Base-by-base conservation (phyloP, 2,329 filamentous ascomycete species). In the Podosphaera aphanis region DNA sequence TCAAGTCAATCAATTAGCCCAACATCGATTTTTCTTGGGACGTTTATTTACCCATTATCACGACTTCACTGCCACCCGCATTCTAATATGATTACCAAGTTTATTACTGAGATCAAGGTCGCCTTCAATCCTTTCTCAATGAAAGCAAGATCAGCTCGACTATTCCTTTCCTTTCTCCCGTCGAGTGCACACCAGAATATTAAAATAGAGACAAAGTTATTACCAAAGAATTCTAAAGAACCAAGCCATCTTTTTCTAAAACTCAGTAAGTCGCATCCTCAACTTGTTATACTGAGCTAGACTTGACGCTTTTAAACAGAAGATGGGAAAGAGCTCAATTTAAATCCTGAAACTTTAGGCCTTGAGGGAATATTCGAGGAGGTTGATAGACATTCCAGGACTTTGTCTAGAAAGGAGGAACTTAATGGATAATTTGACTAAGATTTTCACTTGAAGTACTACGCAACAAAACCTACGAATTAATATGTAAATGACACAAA, bases 121-220 rank as follows among this genome's bases (percentile, higher is more conserved):
- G 76, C 75, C 61, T 94, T 95, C 75, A 93, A 93, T 64, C 88
- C 90, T 35, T 95, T 95, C 72, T 80, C 77, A 23, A 64, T 71
- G 20, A 70, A 72, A 60, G 77, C 83, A 50, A 85, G 84, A 59
- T 79, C 86, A 20, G 86, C 84, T 35, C 79, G 90, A 38, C 70
- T 93, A 44, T 90, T 95, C 63, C 82, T 95, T 53, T 79, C 83
- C 27, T 71, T 81, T 51, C 74, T 98, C 27, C 84, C 88, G 8
- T 74, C 85, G 37, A 76, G 79, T 56, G 85, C 85, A 49, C 76
- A 85, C 47, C 70, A 67, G 46, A 75, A 73, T 52, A 83, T 93
- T 68, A 73, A 77, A 57, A 80, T 95, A 58, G 75, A 75, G 55
- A 79, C 84, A 11, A 79, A 74, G 49, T 66, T 93, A 51, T 67